Conservation (phyloP, 257 asterid genomes). For the Anisodus tanguticus region DNA sequence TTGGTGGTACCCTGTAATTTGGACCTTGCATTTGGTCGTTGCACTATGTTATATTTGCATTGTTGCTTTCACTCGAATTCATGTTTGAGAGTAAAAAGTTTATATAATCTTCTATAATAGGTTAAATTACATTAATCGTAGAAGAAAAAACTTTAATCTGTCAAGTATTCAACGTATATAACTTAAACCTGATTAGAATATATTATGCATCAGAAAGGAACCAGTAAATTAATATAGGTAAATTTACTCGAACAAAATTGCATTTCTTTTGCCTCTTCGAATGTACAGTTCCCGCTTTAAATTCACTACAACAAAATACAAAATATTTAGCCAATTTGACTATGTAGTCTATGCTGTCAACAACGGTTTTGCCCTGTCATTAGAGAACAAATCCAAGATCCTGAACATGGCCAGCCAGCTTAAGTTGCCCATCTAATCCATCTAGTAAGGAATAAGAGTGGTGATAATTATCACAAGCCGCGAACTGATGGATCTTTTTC, state of each 20-base stretch:
- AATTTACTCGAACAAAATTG: neutral
- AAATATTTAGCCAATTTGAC: neutral
- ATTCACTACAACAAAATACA: neutral
- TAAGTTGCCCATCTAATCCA: conserved; percentile 59
- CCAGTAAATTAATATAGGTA: too few species aligned
- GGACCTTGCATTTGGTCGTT: too few species aligned
- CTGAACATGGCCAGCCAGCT: conserved; percentile 41
- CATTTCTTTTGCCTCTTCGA: neutral
- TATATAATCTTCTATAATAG: neutral
- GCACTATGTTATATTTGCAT: too few species aligned
- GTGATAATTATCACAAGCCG: conserved; percentile 62
- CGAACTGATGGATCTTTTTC: conserved; percentile 63
- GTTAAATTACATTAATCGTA: neutral
- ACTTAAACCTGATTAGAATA: neutral
- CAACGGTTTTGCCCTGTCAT: neutral
- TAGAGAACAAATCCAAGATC: conserved; percentile 35
- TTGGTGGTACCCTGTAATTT: too few species aligned
- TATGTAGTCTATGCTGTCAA: neutral
- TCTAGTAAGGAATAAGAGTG: conserved; percentile 50
- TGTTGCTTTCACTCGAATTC: too few species aligned
- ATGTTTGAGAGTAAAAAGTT: too few species aligned
- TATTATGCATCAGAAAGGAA: too few species aligned
- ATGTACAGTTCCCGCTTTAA: neutral
- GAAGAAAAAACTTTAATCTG: neutral
- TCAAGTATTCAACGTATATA: neutral